Percentiles rank a stretch among this genome's conserved stretches.
These are phyloP conservation scores for Danielozyma ontarioensis DNA, from an alignment of 805 yeast species.

Conservation along the genomic window DNA sequence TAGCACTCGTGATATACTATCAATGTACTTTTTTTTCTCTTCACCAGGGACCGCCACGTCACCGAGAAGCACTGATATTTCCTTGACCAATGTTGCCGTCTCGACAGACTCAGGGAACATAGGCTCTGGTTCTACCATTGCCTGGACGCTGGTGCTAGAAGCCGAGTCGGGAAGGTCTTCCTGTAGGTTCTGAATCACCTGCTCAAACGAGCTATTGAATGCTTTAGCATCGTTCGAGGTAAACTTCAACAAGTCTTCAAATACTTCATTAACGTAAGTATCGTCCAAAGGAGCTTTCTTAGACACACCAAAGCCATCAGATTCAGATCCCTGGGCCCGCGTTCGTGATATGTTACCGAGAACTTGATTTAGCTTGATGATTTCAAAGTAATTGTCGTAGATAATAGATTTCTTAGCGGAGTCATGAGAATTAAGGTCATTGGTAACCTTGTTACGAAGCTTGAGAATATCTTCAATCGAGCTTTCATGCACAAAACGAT, in stretches of 20 bases:
- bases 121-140: not conserved
- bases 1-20: slow-evolving; percentile 8
- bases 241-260: slow-evolving; percentile 21
- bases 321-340: not conserved
- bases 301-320: not conserved
- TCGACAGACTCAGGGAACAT: slow-evolving; percentile 8
- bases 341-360: slow-evolving; percentile 15
- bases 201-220: slow-evolving; percentile 18
- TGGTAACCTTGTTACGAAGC: slow-evolving; percentile 30
- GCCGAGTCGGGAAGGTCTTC: slow-evolving; percentile 8
- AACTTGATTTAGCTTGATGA: slow-evolving; percentile 61
- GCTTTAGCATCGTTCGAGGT: slow-evolving; percentile 11
- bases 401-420: slow-evolving; percentile 65
- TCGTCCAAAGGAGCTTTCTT: no score
- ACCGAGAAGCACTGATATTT: slow-evolving; percentile 8
- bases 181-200: slow-evolving; percentile 9
- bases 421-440: slow-evolving; percentile 46
- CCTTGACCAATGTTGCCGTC: slow-evolving; percentile 4
- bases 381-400: slow-evolving; percentile 70
- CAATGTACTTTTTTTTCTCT: slow-evolving; percentile 2
- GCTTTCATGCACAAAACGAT: slow-evolving; percentile 15
- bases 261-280: slow-evolving; percentile 13
- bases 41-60: slow-evolving; percentile 3
- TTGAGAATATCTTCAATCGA: slow-evolving; percentile 26
- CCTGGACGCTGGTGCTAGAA: slow-evolving; percentile 2